phyloP scores from a whole-genome alignment of 129 eudicot genomes.

The Flaveria sonorensis region DNA sequence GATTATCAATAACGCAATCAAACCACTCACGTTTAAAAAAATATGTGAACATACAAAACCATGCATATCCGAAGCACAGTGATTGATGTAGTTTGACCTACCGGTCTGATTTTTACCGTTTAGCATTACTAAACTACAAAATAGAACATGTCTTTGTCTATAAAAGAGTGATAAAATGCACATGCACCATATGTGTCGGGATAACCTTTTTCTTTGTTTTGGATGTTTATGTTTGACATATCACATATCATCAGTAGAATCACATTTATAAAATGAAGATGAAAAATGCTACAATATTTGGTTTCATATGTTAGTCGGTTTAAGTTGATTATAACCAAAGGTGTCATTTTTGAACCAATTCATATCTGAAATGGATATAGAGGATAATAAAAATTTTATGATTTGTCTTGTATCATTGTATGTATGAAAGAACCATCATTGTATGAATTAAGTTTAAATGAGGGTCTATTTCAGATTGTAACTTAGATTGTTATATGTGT shows the following conservation, averaged over 20 bases:
- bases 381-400: too few species aligned
- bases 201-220: neutral
- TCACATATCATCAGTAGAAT: neutral
- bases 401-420: too few species aligned
- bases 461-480: too few species aligned
- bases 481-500: too few species aligned
- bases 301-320: neutral
- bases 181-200: neutral
- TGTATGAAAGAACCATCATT: too few species aligned
- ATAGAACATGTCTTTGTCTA: conserved; percentile 18
- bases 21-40: neutral
- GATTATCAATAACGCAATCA: neutral
- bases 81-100: neutral
- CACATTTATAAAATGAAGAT: neutral
- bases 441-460: too few species aligned
- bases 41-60: neutral
- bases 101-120: neutral
- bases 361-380: too few species aligned
- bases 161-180: neutral
- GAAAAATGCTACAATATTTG: neutral
- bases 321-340: neutral
- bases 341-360: neutral
- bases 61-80: neutral
- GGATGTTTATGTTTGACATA: conserved; percentile 3
- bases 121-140: conserved; percentile 9